phyloP scores from a whole-genome alignment of 345 rosid species.

The Salix viminalis region DNA sequence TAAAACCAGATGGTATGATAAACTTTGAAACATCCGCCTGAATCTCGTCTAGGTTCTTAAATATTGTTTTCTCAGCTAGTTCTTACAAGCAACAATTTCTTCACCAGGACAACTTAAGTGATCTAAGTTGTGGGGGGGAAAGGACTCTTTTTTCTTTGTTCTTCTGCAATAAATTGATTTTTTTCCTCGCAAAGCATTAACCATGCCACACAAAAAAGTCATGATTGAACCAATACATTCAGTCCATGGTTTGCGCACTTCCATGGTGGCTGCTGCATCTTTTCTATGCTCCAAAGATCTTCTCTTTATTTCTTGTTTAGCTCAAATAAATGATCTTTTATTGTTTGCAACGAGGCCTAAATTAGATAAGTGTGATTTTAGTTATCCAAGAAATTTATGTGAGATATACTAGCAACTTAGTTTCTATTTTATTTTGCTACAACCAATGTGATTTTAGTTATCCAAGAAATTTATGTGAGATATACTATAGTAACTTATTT shows the following conservation, averaged over 20 bases:
- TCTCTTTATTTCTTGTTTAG: too few species aligned
- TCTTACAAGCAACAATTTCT: neutral
- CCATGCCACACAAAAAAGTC: neutral
- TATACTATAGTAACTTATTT: neutral
- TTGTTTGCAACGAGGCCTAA: too few species aligned
- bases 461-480: neutral
- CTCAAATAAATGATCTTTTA: too few species aligned
- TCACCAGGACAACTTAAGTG: too few species aligned
- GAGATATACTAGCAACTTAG: neutral
- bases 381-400: neutral
- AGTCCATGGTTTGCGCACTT: neutral
- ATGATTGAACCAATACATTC: neutral
- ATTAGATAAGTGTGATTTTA: neutral
- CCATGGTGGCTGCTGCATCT: neutral
- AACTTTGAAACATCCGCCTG: neutral
- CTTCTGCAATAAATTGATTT: neutral
- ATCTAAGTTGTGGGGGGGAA: too few species aligned
- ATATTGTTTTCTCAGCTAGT: neutral
- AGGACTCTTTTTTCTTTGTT: neutral
- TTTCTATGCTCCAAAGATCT: neutral
- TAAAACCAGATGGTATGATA: neutral
- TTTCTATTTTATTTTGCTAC: neutral
- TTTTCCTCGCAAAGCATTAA: neutral
- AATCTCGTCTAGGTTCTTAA: neutral
- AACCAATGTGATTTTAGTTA: neutral